Percentiles rank a stretch among this genome's conserved stretches.
Evolutionary conservation across 768 basidiomycete species (phyloP).

Genomic region (Lentinula raphanica): DNA sequence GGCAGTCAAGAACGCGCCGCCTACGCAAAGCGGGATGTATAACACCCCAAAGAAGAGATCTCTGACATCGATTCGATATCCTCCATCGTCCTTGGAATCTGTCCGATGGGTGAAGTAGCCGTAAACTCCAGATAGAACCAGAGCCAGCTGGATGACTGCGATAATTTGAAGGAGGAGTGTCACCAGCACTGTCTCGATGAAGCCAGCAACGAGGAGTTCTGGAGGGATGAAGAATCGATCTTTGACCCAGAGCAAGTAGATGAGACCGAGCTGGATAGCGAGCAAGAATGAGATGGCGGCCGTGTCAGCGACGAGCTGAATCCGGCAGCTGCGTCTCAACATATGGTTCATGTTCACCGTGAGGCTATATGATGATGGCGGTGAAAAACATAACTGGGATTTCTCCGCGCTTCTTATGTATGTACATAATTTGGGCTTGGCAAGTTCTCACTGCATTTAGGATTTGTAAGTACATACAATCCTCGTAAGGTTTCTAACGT

Average conservation of each 20-base stretch:
- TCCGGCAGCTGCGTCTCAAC: not conserved
- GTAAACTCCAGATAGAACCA: not conserved
- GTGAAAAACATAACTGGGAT: not conserved
- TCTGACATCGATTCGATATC: not conserved
- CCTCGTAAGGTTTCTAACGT: too few relatives aligned
- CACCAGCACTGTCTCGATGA: not conserved
- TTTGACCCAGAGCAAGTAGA: not conserved
- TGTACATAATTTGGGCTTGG: not conserved
- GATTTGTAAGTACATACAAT: too few relatives aligned
- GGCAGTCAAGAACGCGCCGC: not conserved
- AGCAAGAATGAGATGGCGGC: not conserved
- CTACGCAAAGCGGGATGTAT: not conserved
- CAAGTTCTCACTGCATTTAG: not conserved
- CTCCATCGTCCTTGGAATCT: not conserved
- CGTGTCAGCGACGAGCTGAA: conserved; percentile 1
- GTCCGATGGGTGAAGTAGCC: not conserved
- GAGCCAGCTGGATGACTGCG: not conserved
- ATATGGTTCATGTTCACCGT: not conserved
- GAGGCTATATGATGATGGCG: not conserved
- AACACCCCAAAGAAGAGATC: not conserved
- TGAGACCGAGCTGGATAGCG: not conserved
- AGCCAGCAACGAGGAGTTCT: not conserved
- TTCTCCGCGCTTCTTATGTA: too few relatives aligned
- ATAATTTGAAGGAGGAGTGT: not conserved
- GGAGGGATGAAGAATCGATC: not conserved